Base-by-base conservation (phyloP, 2,329 filamentous ascomycete genomes). In the Xylaria multiplex region DNA sequence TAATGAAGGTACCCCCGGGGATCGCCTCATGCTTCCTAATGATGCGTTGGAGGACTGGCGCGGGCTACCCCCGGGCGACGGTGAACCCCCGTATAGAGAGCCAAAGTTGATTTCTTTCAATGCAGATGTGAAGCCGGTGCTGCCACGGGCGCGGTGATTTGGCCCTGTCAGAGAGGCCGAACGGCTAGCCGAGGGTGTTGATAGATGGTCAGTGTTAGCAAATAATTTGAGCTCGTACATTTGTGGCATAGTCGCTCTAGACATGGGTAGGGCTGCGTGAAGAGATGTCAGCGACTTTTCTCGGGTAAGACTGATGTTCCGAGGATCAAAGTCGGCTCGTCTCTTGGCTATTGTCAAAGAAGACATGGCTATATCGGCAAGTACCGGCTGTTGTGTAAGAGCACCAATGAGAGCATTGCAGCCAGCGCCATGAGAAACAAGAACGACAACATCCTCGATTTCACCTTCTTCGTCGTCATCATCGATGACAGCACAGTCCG, bases 351-450 rank as follows among this genome's bases (percentile, higher is more conserved):
- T 91, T 1, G 95, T 97, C 55, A 99, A 84, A 3, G 94, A 97
- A 0, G 95, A 92, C 80, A 97, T 92, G 32, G 90, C 91, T 16
- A 98, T 91, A 75, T 98, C 94, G 74, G 97, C 88, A 14, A 99
- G 84, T 0, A 97, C 93, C 0, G 96, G 95, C 74, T 97, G 92
- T 66, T 95, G 92, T 0, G 94, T 96, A 70, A 99, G 87, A 30
- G 93, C 93, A 13, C 95, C 93, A 68, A 99, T 94, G 50, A 99
- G 81, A 2, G 96, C 96, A 80, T 99, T 99, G 80, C 95, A 97
- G 45, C 96, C 96, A 14, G 96, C 96, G 27, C 95, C 95, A 76
- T 99, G 96, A 0, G 96, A 97, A 24, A 99, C 91, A 7, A 99
- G 81, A 46, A 99, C 85, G 16, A 99, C 82, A 1, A 98, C 90